Base-by-base conservation (phyloP, 345 rosid genomes). In the Corchorus olitorius region DNA sequence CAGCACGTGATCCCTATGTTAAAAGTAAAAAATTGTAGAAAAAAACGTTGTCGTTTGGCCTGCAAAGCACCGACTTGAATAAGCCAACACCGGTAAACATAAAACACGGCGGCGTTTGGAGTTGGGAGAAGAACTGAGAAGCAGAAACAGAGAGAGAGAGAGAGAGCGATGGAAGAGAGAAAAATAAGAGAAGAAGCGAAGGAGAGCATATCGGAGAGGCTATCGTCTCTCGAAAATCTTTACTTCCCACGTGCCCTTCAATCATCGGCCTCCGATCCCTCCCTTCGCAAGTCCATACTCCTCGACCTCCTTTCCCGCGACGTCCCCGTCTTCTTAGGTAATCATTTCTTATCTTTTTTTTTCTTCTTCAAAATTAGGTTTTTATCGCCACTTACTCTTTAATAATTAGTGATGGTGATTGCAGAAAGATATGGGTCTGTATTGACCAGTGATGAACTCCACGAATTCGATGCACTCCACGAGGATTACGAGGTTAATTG, bases 251-350 rank as follows among this genome's bases (percentile, higher is more conserved):
- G 94, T 78, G 91, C 94, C 48, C 79, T 87, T 35, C 92, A 86
- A 46, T 75, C 90, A 9, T 62, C 83, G 33, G 76, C 93, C 71
- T 11, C 80, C 63, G 79, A 85, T 53, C 87, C 97, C 65, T 84
- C 92, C 65, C 88, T 83, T 66, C 98, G 99, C 75, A 87, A 93
- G 81, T 83, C 93, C 76, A 82, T 95, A 75, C 93, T 95, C 81
- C 88, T 83, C 76, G 93, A 95, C 86, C 99, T 95, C 77, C 96
- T 95, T 78, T 83, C 87, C 55, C 90, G 98, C 19, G 97, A 93
- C 80, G 89, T 81, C 81, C 90, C 97, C 86, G 92, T 95, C 49
- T 93, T 93, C 84, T 82, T 93, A 3, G 98, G 98, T 93, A 80
- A 11, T 22, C 33, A 48, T 0, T 6, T 27, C 45, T 4, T 20